Evolutionary conservation across 2,329 filamentous ascomycete genomes (phyloP).

Genomic region (Botrytis paeoniae): DNA sequence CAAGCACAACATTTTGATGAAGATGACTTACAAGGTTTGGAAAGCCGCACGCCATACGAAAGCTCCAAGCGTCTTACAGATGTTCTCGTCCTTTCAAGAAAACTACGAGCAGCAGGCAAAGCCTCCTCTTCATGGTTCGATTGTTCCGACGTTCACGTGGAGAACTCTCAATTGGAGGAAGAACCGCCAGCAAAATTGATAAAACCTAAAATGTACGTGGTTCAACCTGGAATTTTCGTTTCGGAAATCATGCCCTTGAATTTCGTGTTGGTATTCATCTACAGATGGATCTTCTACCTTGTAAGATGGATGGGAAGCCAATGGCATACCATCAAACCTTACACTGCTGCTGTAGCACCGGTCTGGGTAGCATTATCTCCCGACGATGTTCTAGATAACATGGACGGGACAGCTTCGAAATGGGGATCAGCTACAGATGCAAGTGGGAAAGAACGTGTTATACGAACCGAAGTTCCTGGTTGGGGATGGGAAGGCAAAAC

Average conservation of each 20-base stretch:
- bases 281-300: constrained; percentile 65
- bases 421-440: constrained; percentile 76
- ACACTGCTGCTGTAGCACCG: constrained; percentile 71
- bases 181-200: constrained; percentile 24
- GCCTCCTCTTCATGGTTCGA: constrained; percentile 57
- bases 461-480: constrained; percentile 78
- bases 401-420: constrained; percentile 60
- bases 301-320: constrained; percentile 77
- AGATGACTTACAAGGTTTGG: constrained; percentile 74
- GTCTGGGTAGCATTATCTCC: constrained; percentile 74
- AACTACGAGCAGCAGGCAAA: constrained; percentile 60
- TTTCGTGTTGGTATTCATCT: constrained; percentile 65
- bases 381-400: constrained; percentile 57
- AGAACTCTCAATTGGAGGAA: constrained; percentile 18
- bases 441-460: constrained; percentile 57
- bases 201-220: constrained; percentile 68
- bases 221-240: constrained; percentile 82
- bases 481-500: constrained; percentile 72
- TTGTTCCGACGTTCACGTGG: constrained; percentile 31
- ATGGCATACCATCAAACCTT: constrained; percentile 79
- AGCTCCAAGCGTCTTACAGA: constrained; percentile 85
- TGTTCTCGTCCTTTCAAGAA: constrained; percentile 69
- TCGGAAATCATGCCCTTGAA: constrained; percentile 78
- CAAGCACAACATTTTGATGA: constrained; percentile 50
- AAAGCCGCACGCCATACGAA: constrained; percentile 67